Evolutionary conservation across 352 stramenopile genomes (phyloP), one percentile per base, ranked within the genome.

Genomic region (Pythium inflatum): DNA sequence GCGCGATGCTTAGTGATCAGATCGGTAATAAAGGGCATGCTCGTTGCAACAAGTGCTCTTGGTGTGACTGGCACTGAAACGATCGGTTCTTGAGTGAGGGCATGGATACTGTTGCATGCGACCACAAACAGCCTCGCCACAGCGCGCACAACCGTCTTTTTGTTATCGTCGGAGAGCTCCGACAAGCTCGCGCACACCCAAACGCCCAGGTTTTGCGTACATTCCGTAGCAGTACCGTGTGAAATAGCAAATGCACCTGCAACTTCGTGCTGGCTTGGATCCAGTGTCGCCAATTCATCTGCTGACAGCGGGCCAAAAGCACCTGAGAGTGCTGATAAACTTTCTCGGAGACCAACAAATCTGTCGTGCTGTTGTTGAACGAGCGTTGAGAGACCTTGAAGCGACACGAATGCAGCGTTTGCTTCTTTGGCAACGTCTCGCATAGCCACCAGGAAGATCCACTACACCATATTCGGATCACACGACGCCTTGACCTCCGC

Each of bases 121-220:
- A 56, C 28, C 20, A 56, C 49, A n/a, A 16, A 56, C 24, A 56
- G 49, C 49, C 49, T 34, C 38, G 25, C 49, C 7, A n/a, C n/a
- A n/a, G n/a, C n/a, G n/a, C n/a, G n/a, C n/a, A n/a, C 12, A 14
- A 5, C 11, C 13, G 30, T 22, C 22, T 13, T 28, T 22, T 38
- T 20, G 49, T 56, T 3, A 22, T 22, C 22, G 7, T 38, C 49
- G 27, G 22, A 49, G 6, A 49, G 16, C 49, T 24, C 38, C 49
- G 49, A n/a, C 24, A 56, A 22, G 28, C 11, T 56, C 25, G 27
- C 24, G 49, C 49, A 56, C 14, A 56, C 49, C 24, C 49, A 34
- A 13, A 56, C 22, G 14, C 25, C 27, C 16, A 38, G 49, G 5
- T 56, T 22, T 38, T 34, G 49, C 3, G 25, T 36, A 27, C 27